These are phyloP conservation scores for Ustilaginoidea virens DNA, from an alignment of 2,329 filamentous ascomycete species.

Conservation along the genomic window DNA sequence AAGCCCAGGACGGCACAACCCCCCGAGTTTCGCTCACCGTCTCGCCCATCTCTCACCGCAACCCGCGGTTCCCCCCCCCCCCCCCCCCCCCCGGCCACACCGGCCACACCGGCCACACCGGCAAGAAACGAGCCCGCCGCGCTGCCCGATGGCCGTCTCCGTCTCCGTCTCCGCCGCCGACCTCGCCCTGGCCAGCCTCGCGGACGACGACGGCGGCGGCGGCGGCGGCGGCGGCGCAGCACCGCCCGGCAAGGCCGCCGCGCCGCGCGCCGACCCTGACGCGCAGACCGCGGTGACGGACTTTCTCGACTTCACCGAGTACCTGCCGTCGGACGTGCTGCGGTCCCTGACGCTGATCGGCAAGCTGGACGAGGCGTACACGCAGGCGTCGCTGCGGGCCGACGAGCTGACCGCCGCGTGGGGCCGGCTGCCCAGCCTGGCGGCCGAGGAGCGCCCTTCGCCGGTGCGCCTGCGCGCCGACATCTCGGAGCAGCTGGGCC, in stretches of 20 bases:
- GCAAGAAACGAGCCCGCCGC: neutral
- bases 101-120: too few relatives aligned
- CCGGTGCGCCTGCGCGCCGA: slow-evolving; percentile 38
- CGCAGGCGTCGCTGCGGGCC: slow-evolving; percentile 37
- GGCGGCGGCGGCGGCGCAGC: slow-evolving; percentile 10
- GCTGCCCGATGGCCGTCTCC: slow-evolving; percentile 13
- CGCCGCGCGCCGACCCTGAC: slow-evolving; percentile 45
- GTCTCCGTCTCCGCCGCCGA: too few relatives aligned
- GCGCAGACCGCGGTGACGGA: slow-evolving; percentile 55
- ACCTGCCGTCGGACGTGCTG: slow-evolving; percentile 50
- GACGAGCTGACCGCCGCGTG: slow-evolving; percentile 41
- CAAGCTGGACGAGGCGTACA: slow-evolving; percentile 44
- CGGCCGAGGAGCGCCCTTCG: slow-evolving; percentile 29
- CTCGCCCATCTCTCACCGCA: too few relatives aligned
- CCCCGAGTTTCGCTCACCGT: too few relatives aligned
- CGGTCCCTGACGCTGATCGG: slow-evolving; percentile 51
- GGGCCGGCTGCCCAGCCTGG: slow-evolving; percentile 35
- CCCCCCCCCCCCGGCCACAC: too few relatives aligned
- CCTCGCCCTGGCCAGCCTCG: too few relatives aligned
- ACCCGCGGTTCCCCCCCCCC: too few relatives aligned
- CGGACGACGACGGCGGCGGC: slow-evolving; percentile 9
- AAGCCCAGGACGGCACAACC: too few relatives aligned
- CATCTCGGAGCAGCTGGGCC: slow-evolving; percentile 42
- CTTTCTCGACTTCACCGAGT: slow-evolving; percentile 56
- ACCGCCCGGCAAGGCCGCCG: slow-evolving; percentile 25